A percentile compares a stretch with the other conserved stretches of the same genome.
phyloP scores from a whole-genome alignment of 2,329 filamentous ascomycete species.

The Sporothrix curviconia region DNA sequence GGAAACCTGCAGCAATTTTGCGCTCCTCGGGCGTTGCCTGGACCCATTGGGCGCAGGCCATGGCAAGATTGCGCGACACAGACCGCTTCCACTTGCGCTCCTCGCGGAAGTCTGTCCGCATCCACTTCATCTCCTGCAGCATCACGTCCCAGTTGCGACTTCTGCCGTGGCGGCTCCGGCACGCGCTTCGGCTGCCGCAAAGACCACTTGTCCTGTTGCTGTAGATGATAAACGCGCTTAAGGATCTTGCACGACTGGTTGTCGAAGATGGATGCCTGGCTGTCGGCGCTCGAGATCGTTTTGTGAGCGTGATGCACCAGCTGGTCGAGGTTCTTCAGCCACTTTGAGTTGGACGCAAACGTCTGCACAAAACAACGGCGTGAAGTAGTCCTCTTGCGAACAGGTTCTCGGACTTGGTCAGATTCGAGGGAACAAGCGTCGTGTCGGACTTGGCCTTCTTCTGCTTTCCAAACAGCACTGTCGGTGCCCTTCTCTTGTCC shows the following conservation, averaged over 20 bases:
- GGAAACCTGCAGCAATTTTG: conserved; percentile 61
- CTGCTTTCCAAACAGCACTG: conserved; percentile 27
- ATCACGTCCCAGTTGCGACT: conserved; percentile 80
- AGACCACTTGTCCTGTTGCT: conserved; percentile 89
- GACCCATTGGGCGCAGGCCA: conserved; percentile 79
- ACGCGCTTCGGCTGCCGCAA: conserved; percentile 81
- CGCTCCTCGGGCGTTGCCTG: conserved; percentile 57
- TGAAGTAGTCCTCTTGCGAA: conserved; percentile 58
- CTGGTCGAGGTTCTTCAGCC: conserved; percentile 60
- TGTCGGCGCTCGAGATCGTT: conserved; percentile 78
- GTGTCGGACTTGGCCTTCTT: conserved; percentile 37
- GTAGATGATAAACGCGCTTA: conserved; percentile 79
- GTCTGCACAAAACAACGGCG: conserved; percentile 55
- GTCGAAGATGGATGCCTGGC: conserved; percentile 76
- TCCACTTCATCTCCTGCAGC: conserved; percentile 91
- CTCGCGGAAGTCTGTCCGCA: conserved; percentile 91
- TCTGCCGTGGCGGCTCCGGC: conserved; percentile 68
- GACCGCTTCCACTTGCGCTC: conserved; percentile 91
- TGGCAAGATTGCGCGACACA: conserved; percentile 70
- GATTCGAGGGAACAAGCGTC: conserved; percentile 27
- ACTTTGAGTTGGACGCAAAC: conserved; percentile 47
- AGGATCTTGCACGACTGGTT: conserved; percentile 82
- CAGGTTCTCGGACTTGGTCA: conserved; percentile 48
- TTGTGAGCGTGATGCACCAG: conserved; percentile 81
- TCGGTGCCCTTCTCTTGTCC: conserved; percentile 18